Evolutionary conservation across 768 basidiomycete genomes (phyloP).

Genomic region (Coprinopsis strossmayeri): DNA sequence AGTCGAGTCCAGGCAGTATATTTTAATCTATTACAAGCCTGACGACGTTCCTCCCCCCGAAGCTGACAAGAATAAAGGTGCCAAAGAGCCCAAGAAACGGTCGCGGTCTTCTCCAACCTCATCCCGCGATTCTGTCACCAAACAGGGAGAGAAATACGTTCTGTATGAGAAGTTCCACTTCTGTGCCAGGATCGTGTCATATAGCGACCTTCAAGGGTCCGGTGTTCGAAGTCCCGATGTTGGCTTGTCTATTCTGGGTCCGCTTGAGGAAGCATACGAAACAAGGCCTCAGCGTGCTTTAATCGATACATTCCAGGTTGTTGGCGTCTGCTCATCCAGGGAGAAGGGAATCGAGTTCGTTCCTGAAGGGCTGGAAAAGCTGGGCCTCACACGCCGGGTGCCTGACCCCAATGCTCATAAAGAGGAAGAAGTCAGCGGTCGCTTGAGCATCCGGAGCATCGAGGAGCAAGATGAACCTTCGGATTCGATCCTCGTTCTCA

Average conservation of each 20-base stretch:
- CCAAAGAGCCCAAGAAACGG: conserved; percentile 40
- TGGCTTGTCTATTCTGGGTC: conserved; percentile 61
- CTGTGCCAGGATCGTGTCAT: conserved; percentile 65
- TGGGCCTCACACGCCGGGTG: conserved; percentile 55
- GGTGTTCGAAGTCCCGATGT: conserved; percentile 69
- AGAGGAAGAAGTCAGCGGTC: conserved; percentile 2
- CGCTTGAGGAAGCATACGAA: conserved; percentile 46
- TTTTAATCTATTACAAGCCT: conserved; percentile 73
- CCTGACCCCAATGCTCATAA: conserved; percentile 18
- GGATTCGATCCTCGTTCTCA: conserved; percentile 39
- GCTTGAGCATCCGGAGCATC: conserved; percentile 9
- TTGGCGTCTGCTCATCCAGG: conserved; percentile 57
- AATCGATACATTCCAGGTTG: conserved; percentile 28
- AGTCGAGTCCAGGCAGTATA: conserved; percentile 53
- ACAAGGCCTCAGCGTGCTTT: conserved; percentile 27
- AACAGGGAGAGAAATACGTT: conserved; percentile 39
- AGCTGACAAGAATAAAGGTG: conserved; percentile 23
- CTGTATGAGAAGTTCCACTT: conserved; percentile 63
- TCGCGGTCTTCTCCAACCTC: conserved; percentile 32
- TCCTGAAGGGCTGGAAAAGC: conserved; percentile 70
- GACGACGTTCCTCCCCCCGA: conserved; percentile 11
- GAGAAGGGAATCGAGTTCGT: conserved; percentile 70
- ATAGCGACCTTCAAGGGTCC: conserved; percentile 64
- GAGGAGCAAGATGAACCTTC: conserved; percentile 25
- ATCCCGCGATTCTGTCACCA: conserved; percentile 25